Evolutionary conservation across 441 rosid species (phyloP), one percentile per base, ranked within the genome.

Genomic region (Lepidium campestre): DNA sequence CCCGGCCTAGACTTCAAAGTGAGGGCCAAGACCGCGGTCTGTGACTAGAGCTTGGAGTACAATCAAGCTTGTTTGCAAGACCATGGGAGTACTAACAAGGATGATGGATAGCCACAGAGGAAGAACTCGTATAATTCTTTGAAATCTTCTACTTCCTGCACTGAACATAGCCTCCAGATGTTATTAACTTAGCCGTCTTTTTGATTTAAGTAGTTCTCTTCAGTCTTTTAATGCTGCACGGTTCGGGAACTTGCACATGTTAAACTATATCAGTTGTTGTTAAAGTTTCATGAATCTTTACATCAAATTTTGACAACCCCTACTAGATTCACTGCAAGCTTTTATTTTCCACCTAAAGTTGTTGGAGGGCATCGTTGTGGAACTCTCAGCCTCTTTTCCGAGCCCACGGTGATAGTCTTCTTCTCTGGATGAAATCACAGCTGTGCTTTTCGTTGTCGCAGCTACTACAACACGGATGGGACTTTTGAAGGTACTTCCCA

Each of bases 131-230:
- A 80, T 12, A n/a, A 85, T 31, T 65, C 52, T 70, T 82, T 84
- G 13, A 84, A 62, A 67, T 82, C 85, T 53, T 84, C 89, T 9
- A 84, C 83, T 77, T 80, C 78, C 15, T 83, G 77, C 52, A 80
- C 83, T 7, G 80, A 70, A 65, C 81, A 80, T 14, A 77, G 41
- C 19, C 40, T 70, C 86, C 84, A 80, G 0, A 20, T 22, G 9
- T 1, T 25, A 25, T 25, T 25, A 25, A 25, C 29, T 25, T 6
- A 25, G 29, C 29, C 29, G 29, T 25, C 6, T 25, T 25, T 25
- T 7, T 25, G 29, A 25, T 25, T 25, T 25, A 25, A 0, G 6
- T 25, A 25, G 3, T 47, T 8, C 0, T 12, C 52, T 12, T 47
- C 10, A 1, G 62, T 50, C 27, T 79, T 79, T 61, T 29, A 85